Evolutionary conservation across 805 yeast species (phyloP), one percentile per base, ranked within the genome.

Genomic region (Suhomyces kilbournensis): DNA sequence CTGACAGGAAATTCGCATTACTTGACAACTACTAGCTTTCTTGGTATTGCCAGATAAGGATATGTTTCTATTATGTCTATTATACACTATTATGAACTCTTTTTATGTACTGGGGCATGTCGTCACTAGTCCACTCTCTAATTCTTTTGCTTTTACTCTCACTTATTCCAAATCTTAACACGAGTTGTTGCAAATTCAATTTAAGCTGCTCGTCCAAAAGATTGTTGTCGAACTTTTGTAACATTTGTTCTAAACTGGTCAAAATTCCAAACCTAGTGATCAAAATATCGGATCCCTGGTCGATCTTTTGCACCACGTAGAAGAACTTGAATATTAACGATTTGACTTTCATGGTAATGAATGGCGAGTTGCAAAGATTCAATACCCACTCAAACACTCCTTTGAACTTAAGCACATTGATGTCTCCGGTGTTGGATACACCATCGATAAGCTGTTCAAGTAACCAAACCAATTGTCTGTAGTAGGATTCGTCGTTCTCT

Each of bases 341-440:
- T 44, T 74, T 75, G 39, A 82, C 56, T 40, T 70, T 71, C 28
- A 69, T 57, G 40, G 70, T 69, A 22, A 76, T 53, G 57, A 76
- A 83, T 32, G 86, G 84, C 6, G 85, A 76, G 54, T 76, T 76
- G 35, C 71, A 56, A 50, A 86, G 67, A 53, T 83, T 82, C 61
- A 86, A 58, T 1, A 81, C 56, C 84, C 90, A 83, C 57, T 90
- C 97, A 51, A 90, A 66, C 2, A 86, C 76, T 6, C 84, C 85
- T 50, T 72, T 77, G 47, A 70, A 72, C 53, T 78, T 74, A 50
- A 88, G 65, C 1, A 83, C 63, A 23, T 74, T 69, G 48, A 88
- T 73, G 62, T 90, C 96, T 8, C 66, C 64, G 12, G 48, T 30
- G 19, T 74, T 71, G 10, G 73, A 77, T 2, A 80, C 64, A n/a